Conservation (phyloP, 768 basidiomycete species). For the Daedaleopsis sinensis region DNA sequence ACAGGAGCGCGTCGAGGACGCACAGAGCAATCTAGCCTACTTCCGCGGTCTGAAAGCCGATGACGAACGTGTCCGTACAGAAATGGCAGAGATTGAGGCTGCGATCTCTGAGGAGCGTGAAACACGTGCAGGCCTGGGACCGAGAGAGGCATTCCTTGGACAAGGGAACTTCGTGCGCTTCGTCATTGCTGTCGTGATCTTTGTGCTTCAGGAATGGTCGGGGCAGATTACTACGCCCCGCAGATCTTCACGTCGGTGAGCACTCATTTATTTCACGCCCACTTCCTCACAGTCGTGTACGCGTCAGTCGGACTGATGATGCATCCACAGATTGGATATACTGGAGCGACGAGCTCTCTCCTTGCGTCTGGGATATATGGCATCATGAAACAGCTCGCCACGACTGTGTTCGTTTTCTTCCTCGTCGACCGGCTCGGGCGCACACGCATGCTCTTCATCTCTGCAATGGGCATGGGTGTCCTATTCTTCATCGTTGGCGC, state of each 20-base stretch:
- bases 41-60: constrained; percentile 51
- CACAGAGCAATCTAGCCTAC: constrained; percentile 62
- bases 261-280: background rate
- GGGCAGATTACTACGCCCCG: constrained; percentile 83
- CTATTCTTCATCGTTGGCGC: constrained; percentile 86
- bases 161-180: constrained; percentile 85
- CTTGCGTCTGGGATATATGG: constrained; percentile 75
- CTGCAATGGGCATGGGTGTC: constrained; percentile 77
- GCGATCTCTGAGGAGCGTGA: constrained; percentile 74
- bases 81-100: constrained; percentile 82
- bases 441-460: constrained; percentile 69
- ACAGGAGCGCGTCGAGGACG: constrained; percentile 56
- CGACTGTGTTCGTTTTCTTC: constrained; percentile 66
- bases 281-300: background rate
- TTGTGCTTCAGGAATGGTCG: constrained; percentile 81
- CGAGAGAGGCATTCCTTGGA: constrained; percentile 72
- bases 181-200: constrained; percentile 79
- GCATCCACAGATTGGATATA: constrained; percentile 61
- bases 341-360: constrained; percentile 57
- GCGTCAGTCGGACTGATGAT: constrained; percentile 17
- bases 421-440: constrained; percentile 71
- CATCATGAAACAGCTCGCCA: constrained; percentile 69
- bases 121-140: constrained; percentile 62
- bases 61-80: constrained; percentile 51
- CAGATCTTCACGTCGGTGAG: constrained; percentile 70